Base-by-base conservation (phyloP, 371 early-diverging fungal genomes). In the Encephalitozoon hellem region DNA sequence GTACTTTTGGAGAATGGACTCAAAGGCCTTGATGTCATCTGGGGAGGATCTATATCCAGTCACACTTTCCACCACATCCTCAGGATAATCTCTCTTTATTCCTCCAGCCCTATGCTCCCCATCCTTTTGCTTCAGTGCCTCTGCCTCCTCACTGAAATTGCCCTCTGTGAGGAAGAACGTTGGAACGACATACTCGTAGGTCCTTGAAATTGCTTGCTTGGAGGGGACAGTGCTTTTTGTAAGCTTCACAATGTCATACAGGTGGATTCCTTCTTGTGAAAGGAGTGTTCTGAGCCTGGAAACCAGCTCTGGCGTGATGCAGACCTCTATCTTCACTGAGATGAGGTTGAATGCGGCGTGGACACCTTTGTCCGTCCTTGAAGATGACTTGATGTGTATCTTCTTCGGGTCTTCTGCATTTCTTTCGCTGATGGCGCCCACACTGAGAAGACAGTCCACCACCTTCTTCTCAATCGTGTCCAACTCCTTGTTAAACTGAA, bases 291-390 rank as follows among this genome's bases (percentile, higher is more conserved):
- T 30, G 76, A 77, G 84, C 93, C 94, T 80, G 92, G 84, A 30
- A 25, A 82, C 25, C 8, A 71, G 15, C 21, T 63, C 65, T 11
- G 65, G 21, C 4, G 67, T 65, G 15, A 68, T 49, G 11, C 45
- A 49, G 1, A n/a, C 12, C 23, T 74, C 77, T 72, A 87, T 84
- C 86, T 97, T 97, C 39, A 91, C 79, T 0, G 92, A 90, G 25
- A 94, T 89, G 0, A 97, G 89, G 72, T 95, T 92, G 34, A 95
- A 93, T 28, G 92, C 92, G 26, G 99, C 98, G 82, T 95, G 95
- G 0, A 99, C 99, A 11, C 99, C 99, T 86, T 97, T 97, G 83
- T 99, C 99, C 0, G 99, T 99, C 28, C 99, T 87, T 2, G 95
- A 96, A 2, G 93, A 90, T 64, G 98, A 86, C 87, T 85, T 83